A percentile compares a stretch with the other conserved stretches of the same genome.
Conservation (phyloP, 495 filamentous ascomycete genomes). For the Aspergillus indologenus region DNA sequence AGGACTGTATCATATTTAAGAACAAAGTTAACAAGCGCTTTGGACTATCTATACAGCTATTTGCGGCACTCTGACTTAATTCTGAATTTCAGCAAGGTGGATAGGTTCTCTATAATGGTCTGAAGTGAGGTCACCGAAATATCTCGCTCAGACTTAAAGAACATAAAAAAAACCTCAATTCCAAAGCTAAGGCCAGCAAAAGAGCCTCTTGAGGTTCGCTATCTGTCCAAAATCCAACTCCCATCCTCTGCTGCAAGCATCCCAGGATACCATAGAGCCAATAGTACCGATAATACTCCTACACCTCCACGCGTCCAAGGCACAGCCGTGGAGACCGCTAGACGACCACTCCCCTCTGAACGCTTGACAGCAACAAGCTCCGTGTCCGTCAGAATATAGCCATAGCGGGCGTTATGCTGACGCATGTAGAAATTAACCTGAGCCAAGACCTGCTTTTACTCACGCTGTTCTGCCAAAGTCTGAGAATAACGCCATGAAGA, state of each 20-base stretch:
- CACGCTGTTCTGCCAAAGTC: not conserved
- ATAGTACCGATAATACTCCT: not conserved
- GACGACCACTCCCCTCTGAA: constrained; percentile 11
- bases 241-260: not conserved
- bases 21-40: constrained; percentile 9
- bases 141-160: no score
- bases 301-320: constrained; percentile 7
- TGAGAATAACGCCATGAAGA: constrained; percentile 1
- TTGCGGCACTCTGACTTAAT: constrained; percentile 1
- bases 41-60: constrained; percentile 9
- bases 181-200: not conserved
- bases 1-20: constrained; percentile 6
- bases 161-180: constrained; percentile 12
- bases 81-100: no score
- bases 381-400: constrained; percentile 9
- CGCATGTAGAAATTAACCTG: constrained; percentile 22
- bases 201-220: not conserved
- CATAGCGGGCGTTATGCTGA: constrained; percentile 12
- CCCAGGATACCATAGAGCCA: not conserved
- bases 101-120: no score
- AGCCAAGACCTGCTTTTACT: constrained; percentile 8
- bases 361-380: constrained; percentile 18
- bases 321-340: constrained; percentile 16
- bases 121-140: no score
- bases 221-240: not conserved